Base-by-base conservation (phyloP, 306 rosid species). In the Fragaria ananassa region DNA sequence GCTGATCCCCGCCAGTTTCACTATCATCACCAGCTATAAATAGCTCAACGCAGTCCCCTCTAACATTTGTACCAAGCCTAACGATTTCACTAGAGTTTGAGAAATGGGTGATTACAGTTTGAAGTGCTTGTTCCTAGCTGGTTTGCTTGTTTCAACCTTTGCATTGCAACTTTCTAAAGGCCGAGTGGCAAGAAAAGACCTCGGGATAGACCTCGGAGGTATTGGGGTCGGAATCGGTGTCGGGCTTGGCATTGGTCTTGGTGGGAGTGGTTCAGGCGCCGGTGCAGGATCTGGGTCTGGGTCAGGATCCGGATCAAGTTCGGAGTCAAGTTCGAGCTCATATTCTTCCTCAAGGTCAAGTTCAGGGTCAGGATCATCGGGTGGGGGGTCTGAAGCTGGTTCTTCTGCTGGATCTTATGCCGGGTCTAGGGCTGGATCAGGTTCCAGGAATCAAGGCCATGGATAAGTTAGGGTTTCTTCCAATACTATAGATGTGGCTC, bases 121-220 rank as follows among this genome's bases (percentile, higher is more conserved):
- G 37, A 81, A 41, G 47, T 61, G 51, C 14, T 69, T 76, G n/a
- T 78, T 81, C 74, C 79, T 87, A 34, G 65, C 79, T 11, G 78
- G 83, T 78, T 72, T 91, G 60, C 72, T 87, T 8, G 74, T 87
- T 74, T 74, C 57, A 25, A 71, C 83, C 14, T 81, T 74, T 66
- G 70, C n/a, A 2, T 53, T 84, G 17, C 31, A 34, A n/a, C 46
- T 61, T 3, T 81, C 86, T n/a, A 87, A 91, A 70, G 69, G 91
- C 39, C 86, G 92, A 71, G 88, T 50, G 39, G 88, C 78, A 23
- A 85, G 93, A 72, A 91, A 89, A 80, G 88, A 91, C 79, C 84
- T 91, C 0, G 89, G 93, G 6, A 74, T 89, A 80, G 85, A 87
- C 79, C 81, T 91, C 0, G 96, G 93, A 68, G 91, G 93, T 41